Evolutionary conservation across 352 stramenopile genomes (phyloP).

Genomic region (Pythium scleroteichum): DNA sequence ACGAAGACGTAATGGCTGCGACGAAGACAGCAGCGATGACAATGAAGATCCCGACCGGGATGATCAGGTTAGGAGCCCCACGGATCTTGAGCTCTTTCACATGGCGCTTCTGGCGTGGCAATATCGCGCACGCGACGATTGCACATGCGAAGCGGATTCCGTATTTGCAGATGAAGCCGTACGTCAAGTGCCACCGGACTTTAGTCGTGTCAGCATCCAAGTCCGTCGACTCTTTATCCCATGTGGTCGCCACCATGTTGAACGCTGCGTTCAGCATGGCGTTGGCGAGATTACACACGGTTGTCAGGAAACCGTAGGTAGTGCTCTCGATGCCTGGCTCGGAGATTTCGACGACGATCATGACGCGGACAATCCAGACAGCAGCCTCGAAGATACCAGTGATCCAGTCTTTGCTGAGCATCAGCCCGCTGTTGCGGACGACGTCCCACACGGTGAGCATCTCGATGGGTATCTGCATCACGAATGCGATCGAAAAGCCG

Average conservation of each 20-base stretch:
- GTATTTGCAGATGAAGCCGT: constrained; percentile 17
- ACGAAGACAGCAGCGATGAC: constrained; percentile 9
- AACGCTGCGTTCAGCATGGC: not conserved
- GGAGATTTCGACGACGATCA: constrained; percentile 11
- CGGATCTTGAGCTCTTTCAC: constrained; percentile 18
- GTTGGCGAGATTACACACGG: constrained; percentile 9
- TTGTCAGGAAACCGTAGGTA: constrained; percentile 22
- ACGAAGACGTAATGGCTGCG: constrained; percentile 1
- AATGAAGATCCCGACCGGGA: constrained; percentile 16
- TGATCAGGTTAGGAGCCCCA: constrained; percentile 10
- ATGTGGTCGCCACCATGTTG: constrained; percentile 10
- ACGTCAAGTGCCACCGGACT: constrained; percentile 14
- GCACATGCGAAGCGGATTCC: constrained; percentile 2
- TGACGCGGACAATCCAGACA: constrained; percentile 2
- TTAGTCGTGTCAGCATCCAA: not conserved
- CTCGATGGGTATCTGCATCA: constrained; percentile 10
- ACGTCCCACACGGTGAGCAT: constrained; percentile 14
- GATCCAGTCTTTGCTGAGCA: constrained; percentile 6
- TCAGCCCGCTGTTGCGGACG: constrained; percentile 11
- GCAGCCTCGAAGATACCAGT: constrained; percentile 11
- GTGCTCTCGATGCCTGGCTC: constrained; percentile 18
- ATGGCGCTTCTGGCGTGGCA: constrained; percentile 25
- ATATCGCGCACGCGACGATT: not conserved
- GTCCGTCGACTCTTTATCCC: constrained; percentile 1
- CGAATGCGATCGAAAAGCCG: not conserved